Conservation (phyloP, 108 stramenopile genomes). For the Epipyxis sp. region DNA sequence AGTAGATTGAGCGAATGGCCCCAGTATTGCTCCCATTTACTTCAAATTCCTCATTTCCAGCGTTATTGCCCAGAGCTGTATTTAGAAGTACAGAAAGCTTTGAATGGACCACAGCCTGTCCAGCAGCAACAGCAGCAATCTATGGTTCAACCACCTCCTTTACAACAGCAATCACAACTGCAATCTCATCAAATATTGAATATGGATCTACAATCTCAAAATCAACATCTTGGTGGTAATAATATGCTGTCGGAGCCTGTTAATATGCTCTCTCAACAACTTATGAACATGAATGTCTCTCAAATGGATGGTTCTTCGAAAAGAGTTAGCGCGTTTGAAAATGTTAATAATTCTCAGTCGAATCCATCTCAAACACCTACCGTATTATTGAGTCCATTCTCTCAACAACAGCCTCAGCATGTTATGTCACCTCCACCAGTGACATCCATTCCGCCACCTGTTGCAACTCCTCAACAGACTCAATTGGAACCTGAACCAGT, state of each 20-base stretch:
- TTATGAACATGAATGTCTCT: neutral
- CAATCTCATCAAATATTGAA: too few species aligned
- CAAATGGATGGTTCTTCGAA: neutral
- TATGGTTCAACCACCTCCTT: neutral
- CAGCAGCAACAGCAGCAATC: conserved; percentile 1
- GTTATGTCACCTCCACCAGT: neutral
- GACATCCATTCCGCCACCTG: neutral
- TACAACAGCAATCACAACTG: neutral
- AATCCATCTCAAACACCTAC: too few species aligned
- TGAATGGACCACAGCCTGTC: conserved; percentile 49
- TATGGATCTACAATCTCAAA: neutral
- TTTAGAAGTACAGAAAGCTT: conserved; percentile 74
- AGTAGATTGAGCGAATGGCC: conserved; percentile 94
- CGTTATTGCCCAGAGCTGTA: conserved; percentile 78
- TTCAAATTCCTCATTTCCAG: conserved; percentile 89
- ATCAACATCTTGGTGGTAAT: neutral
- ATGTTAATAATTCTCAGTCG: too few species aligned
- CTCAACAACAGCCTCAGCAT: too few species aligned
- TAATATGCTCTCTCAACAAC: too few species aligned
- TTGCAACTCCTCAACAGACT: neutral
- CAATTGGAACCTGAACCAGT: neutral
- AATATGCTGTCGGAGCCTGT: neutral
- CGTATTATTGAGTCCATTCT: neutral
- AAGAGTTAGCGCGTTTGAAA: too few species aligned
- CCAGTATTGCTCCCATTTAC: conserved; percentile 95